Evolutionary conservation across 352 stramenopile species (phyloP), one percentile per base, ranked within the genome.

Genomic region (Pythium chondricola): DNA sequence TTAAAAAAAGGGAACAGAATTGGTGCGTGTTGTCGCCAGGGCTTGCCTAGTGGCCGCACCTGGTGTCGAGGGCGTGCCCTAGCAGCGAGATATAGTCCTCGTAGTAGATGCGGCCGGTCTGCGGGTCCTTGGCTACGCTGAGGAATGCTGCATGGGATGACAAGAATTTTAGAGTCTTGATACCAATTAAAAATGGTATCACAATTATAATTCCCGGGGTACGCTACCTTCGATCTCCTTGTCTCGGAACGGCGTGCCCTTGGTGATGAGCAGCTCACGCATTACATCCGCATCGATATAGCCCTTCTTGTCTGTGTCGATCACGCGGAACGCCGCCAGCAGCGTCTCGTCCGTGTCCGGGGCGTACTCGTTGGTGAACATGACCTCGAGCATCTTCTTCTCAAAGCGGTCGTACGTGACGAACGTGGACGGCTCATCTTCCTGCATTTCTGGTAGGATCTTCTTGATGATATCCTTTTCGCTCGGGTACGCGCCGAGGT

Each of bases 191-290:
- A n/a, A n/a, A n/a, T n/a, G n/a, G n/a, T n/a, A n/a, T n/a, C n/a
- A n/a, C n/a, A n/a, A n/a, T n/a, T n/a, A n/a, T n/a, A n/a, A n/a
- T n/a, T n/a, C n/a, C n/a, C n/a, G n/a, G n/a, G n/a, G n/a, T n/a
- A n/a, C n/a, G n/a, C n/a, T n/a, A 86, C 75, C 64, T 59, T 97
- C 88, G 53, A 95, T 83, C 52, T 97, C 88, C 58, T 96, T 96
- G 43, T 93, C 79, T 29, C 85, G 78, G 54, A 96, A 96, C 2
- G 88, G 82, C 10, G 82, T 95, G 21, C 83, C 85, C 68, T 95
- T 96, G 7, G 76, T 96, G 2, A 85, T 63, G 8, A 97, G 69
- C 46, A 96, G 41, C 56, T 97, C 85, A 6, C 78, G 74, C 71
- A 96, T 92, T n/a, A 75, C 58, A 14, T 91, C 83, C 2, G 80